Evolutionary conservation across 257 asterid genomes (phyloP).

Genomic region (Solanum rostratum): DNA sequence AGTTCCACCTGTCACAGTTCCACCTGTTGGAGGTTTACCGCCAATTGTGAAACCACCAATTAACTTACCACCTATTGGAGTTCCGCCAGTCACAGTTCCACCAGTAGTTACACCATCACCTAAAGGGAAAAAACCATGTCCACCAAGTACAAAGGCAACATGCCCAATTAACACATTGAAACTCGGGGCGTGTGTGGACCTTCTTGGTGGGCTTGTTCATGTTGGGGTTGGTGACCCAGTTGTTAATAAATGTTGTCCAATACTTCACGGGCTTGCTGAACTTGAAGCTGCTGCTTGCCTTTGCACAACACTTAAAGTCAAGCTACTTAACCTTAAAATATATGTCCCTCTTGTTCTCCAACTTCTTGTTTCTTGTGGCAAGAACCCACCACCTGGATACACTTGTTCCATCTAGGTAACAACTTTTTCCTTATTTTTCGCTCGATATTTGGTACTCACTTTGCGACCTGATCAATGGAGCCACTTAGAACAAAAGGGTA

Average conservation of each 20-base stretch:
- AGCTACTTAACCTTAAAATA: constrained; percentile 46
- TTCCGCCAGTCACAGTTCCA: constrained; percentile 7
- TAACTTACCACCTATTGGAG: background rate
- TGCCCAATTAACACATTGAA: constrained; percentile 72
- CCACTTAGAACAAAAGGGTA: background rate
- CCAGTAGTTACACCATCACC: constrained; percentile 11
- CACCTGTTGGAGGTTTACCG: background rate
- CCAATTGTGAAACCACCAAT: background rate
- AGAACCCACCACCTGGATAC: constrained; percentile 84
- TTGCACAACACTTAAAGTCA: constrained; percentile 60
- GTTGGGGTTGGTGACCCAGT: constrained; percentile 66
- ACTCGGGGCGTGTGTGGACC: constrained; percentile 79
- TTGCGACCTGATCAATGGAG: background rate
- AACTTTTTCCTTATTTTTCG: background rate
- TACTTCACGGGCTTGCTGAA: constrained; percentile 52
- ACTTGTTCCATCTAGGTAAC: constrained; percentile 53
- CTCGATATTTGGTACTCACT: background rate
- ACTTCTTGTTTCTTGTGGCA: constrained; percentile 72
- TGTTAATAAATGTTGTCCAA: constrained; percentile 65
- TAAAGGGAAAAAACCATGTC: background rate
- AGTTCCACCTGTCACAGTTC: constrained; percentile 2
- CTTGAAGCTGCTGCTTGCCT: constrained; percentile 72
- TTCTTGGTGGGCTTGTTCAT: constrained; percentile 63
- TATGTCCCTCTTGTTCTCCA: constrained; percentile 73
- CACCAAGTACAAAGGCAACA: constrained; percentile 9